A percentile compares a stretch with the other conserved stretches of the same genome.
phyloP scores from a whole-genome alignment of 202 grass and related monocot species.

The Zizania palustris region DNA sequence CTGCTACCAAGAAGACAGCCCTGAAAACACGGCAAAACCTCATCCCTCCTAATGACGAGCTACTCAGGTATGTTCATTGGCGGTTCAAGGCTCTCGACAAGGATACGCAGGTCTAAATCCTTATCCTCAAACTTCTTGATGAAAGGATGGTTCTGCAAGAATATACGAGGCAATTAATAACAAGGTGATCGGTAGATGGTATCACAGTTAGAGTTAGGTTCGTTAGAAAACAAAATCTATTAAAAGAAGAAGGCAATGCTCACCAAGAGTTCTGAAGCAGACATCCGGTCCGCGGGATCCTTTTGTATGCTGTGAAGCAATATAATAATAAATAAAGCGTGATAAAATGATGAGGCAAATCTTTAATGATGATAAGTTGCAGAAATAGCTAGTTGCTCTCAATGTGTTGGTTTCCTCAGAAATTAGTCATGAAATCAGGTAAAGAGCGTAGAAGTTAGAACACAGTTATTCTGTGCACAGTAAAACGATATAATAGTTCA shows the following conservation, averaged over 20 bases:
- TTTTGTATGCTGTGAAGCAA: constrained; percentile 75
- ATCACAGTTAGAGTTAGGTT: neutral
- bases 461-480: neutral
- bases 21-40: neutral
- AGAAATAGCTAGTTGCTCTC: neutral
- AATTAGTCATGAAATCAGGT: constrained; percentile 1
- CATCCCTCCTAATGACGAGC: neutral
- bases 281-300: constrained; percentile 69
- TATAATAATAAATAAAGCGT: neutral
- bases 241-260: constrained; percentile 45
- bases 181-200: neutral
- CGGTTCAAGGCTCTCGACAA: constrained; percentile 72
- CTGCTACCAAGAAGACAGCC: neutral
- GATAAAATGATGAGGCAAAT: neutral
- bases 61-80: constrained; percentile 80
- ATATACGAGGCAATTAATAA: neutral
- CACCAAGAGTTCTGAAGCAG: constrained; percentile 92
- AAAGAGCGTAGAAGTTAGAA: neutral
- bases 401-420: neutral
- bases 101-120: constrained; percentile 75
- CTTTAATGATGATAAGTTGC: neutral
- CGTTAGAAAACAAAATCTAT: neutral
- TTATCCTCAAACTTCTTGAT: constrained; percentile 97
- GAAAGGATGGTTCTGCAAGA: constrained; percentile 80
- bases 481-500: neutral